phyloP scores from a whole-genome alignment of 805 yeast genomes.

The Cyberlindnera euphorbiiphila region DNA sequence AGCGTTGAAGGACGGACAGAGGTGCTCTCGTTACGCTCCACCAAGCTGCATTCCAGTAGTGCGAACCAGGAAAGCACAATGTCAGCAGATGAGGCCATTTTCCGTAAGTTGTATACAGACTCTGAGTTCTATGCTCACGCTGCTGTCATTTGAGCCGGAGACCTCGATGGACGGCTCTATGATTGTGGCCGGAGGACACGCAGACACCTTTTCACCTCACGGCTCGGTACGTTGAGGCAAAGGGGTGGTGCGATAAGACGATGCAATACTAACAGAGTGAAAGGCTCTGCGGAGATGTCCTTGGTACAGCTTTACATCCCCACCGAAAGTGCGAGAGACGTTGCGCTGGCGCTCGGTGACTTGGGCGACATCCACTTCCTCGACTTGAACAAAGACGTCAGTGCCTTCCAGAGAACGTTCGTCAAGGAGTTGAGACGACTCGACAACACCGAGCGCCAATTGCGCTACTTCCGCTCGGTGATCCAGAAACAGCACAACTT shows the following conservation, averaged over 20 bases:
- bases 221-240: too few species aligned
- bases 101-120: conserved; percentile 32
- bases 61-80: conserved; percentile 13
- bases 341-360: conserved; percentile 83
- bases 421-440: conserved; percentile 81
- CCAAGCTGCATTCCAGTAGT: not conserved
- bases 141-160: not conserved
- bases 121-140: too few species aligned
- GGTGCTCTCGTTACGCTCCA: too few species aligned
- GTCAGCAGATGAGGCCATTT: conserved; percentile 37
- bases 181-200: not conserved
- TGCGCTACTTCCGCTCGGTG: conserved; percentile 48
- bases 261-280: conserved; percentile 9
- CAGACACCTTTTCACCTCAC: not conserved
- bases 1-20: too few species aligned
- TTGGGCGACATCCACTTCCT: conserved; percentile 83
- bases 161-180: too few species aligned
- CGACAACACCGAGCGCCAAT: conserved; percentile 88
- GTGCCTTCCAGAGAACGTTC: conserved; percentile 84
- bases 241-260: too few species aligned
- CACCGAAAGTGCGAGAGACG: conserved; percentile 82
- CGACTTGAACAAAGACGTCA: conserved; percentile 77
- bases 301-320: conserved; percentile 89
- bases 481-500: conserved; percentile 45
- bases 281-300: conserved; percentile 94